Percentiles rank a stretch among this genome's conserved stretches.
Evolutionary conservation across 441 rosid genomes (phyloP).

Genomic region (Pelargonium citronellum): DNA sequence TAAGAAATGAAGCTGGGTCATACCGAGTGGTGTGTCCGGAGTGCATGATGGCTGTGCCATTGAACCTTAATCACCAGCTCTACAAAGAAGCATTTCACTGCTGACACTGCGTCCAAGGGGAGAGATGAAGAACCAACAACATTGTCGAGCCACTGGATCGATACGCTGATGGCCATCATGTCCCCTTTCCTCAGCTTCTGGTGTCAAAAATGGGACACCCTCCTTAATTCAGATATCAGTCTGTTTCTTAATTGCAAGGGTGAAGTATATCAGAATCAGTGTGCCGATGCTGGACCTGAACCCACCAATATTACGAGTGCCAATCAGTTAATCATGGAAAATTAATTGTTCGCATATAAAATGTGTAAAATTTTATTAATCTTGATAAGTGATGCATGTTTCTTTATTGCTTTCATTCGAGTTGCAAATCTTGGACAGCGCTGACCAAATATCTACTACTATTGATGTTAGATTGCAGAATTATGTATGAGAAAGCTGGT

Average conservation of each 20-base stretch:
- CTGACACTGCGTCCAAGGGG: neutral
- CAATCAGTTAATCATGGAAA: neutral
- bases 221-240: neutral
- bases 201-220: neutral
- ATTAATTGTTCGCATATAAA: neutral
- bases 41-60: neutral
- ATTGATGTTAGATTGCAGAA: neutral
- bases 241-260: neutral
- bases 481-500: neutral
- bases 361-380: neutral
- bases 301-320: neutral
- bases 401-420: neutral
- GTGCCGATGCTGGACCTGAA: conserved; percentile 7
- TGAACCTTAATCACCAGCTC: neutral
- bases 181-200: neutral
- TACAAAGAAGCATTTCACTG: neutral
- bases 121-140: neutral
- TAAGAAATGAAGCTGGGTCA: neutral
- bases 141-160: neutral
- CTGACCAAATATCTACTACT: no score
- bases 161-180: neutral
- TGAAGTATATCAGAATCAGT: conserved; percentile 4
- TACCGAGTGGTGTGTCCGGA: neutral
- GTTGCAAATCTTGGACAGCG: no score
- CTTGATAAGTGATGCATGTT: neutral